A percentile compares a stretch with the other conserved stretches of the same genome.
These are phyloP conservation scores for Pseudogymnoascus sp. DNA, from an alignment of 2,329 filamentous ascomycete species.

Conservation along the genomic window DNA sequence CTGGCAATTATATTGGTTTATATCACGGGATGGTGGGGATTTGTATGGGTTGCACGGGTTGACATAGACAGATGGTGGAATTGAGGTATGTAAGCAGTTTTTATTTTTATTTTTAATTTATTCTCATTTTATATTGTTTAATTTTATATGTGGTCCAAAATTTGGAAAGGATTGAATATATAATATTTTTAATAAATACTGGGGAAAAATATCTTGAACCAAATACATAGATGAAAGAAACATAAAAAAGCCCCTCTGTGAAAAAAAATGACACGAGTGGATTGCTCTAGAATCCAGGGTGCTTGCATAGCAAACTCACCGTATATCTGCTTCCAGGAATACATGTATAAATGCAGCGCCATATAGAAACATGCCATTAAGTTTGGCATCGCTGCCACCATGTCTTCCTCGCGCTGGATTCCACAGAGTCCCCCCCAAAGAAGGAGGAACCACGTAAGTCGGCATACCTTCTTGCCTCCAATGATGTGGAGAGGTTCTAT, in stretches of 20 bases:
- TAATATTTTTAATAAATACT: not conserved
- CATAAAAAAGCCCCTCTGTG: not conserved
- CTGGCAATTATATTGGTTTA: not conserved
- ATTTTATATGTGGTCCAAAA: not conserved
- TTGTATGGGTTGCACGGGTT: not conserved
- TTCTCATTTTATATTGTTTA: not conserved
- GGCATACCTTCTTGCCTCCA: not conserved
- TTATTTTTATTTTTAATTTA: not conserved
- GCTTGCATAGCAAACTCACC: conserved; percentile 7
- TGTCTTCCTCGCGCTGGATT: not conserved
- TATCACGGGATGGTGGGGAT: not conserved
- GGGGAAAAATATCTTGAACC: not conserved
- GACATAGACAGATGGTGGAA: not conserved
- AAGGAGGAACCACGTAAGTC: not conserved
- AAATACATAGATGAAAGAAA: not conserved
- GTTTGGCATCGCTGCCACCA: not conserved
- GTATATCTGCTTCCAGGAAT: not conserved
- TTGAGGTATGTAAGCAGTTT: not conserved
- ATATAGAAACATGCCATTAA: not conserved
- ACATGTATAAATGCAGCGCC: conserved; percentile 7
- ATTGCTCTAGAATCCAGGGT: not conserved
- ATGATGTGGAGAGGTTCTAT: not conserved
- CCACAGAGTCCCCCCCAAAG: not conserved
- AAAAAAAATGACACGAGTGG: not conserved
- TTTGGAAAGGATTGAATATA: not conserved